A percentile compares a stretch with the other conserved stretches of the same genome.
phyloP scores from a whole-genome alignment of 2,329 filamentous ascomycete genomes.

The Phaeoacremonium minimum region DNA sequence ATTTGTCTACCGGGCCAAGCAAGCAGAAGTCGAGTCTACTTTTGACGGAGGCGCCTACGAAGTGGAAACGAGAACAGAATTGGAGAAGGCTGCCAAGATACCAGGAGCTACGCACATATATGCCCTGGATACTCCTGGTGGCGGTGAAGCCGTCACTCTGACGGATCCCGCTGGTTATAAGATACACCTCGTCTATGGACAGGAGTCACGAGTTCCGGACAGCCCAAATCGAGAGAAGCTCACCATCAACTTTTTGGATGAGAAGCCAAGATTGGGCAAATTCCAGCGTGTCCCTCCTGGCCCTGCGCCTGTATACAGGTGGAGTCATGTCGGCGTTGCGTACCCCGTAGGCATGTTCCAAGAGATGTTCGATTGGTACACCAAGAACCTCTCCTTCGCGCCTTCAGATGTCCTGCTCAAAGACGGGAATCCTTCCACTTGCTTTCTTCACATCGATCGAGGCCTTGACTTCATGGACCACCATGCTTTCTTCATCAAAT shows the following conservation, averaged over 20 bases:
- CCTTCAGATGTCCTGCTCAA: too few relatives aligned
- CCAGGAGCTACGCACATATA: neutral
- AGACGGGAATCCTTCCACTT: neutral
- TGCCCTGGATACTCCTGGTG: slow-evolving; percentile 1
- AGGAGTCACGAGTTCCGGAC: neutral
- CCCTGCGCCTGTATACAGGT: neutral
- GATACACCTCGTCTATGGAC: too few relatives aligned
- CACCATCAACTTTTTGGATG: neutral
- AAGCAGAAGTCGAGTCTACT: neutral
- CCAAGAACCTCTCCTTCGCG: too few relatives aligned
- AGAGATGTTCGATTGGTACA: slow-evolving; percentile 1
- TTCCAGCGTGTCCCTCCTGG: neutral
- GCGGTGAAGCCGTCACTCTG: neutral
- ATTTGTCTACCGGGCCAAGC: slow-evolving; percentile 1
- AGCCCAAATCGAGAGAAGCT: neutral
- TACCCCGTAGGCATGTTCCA: neutral
- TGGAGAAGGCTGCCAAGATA: slow-evolving; percentile 2
- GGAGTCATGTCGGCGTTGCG: neutral
- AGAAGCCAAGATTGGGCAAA: slow-evolving; percentile 1
- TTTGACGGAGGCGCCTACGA: neutral
- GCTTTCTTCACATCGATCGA: slow-evolving; percentile 1
- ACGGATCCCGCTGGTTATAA: too few relatives aligned
- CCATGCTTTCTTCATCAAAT: slow-evolving; percentile 1
- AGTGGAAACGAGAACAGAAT: slow-evolving; percentile 1
- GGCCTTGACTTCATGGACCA: slow-evolving; percentile 3